Conservation (phyloP, 73 alveolate genomes). For the Uronychia binucleata region DNA sequence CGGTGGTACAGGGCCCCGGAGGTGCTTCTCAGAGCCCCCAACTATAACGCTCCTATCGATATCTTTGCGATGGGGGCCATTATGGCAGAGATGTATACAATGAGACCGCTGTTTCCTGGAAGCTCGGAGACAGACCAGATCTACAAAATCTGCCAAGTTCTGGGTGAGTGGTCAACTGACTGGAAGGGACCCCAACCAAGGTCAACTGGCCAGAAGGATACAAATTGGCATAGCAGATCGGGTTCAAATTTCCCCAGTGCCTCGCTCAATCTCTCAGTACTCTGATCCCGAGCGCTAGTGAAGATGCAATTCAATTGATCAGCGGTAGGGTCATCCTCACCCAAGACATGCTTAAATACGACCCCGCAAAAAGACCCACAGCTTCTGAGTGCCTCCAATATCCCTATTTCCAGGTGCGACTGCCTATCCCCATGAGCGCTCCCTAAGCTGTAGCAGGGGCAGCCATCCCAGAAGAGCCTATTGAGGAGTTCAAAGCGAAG, state of each 20-base stretch:
- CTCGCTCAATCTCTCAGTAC: conserved; percentile 71
- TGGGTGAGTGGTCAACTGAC: background rate
- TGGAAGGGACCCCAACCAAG: conserved; percentile 81
- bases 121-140: conserved; percentile 50
- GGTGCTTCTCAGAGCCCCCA: conserved; percentile 85
- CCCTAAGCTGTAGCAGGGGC: conserved; percentile 18
- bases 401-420: conserved; percentile 68
- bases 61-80: conserved; percentile 97
- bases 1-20: conserved; percentile 97
- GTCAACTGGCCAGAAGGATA: conserved; percentile 89
- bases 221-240: conserved; percentile 76
- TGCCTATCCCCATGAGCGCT: conserved; percentile 39
- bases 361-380: conserved; percentile 84
- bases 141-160: conserved; percentile 80
- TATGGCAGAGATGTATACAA: conserved; percentile 95
- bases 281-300: conserved; percentile 81
- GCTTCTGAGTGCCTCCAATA: conserved; percentile 77
- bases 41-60: conserved; percentile 95
- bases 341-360: conserved; percentile 72
- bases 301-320: conserved; percentile 79
- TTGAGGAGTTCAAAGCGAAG: background rate
- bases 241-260: conserved; percentile 78
- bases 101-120: conserved; percentile 97
- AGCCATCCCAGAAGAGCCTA: background rate
- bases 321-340: background rate